These are phyloP conservation scores for Tetrapyrgos nigripes DNA, from an alignment of 1,284 basidiomycete species.

Conservation along the genomic window DNA sequence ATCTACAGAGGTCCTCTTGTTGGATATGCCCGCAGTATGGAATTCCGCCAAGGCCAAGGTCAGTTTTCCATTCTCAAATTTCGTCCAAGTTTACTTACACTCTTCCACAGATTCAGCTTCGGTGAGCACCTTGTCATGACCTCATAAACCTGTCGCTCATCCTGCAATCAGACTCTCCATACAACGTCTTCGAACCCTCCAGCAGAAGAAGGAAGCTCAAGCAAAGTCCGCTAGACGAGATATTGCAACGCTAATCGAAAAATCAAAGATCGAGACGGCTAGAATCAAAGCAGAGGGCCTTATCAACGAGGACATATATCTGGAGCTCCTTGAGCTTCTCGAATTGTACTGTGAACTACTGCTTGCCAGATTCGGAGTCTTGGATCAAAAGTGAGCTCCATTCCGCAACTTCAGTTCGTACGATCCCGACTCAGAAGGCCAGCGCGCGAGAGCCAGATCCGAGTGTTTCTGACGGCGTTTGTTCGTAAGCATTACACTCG, in stretches of 20 bases:
- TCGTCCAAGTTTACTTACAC: background rate
- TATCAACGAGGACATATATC: conserved; percentile 86
- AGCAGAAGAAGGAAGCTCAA: conserved; percentile 93
- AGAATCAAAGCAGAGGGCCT: conserved; percentile 85
- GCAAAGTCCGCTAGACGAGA: conserved; percentile 85
- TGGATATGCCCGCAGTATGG: conserved; percentile 67
- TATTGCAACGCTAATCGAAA: conserved; percentile 80
- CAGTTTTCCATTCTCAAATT: background rate
- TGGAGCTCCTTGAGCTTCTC: conserved; percentile 89
- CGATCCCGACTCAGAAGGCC: conserved; percentile 13
- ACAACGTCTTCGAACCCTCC: conserved; percentile 87
- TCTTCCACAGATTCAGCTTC: conserved; percentile 63
- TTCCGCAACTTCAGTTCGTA: background rate
- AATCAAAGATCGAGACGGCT: conserved; percentile 83
- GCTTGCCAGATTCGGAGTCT: conserved; percentile 90
- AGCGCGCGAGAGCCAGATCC: conserved; percentile 87
- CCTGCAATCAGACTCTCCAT: conserved; percentile 74
- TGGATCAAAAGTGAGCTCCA: conserved; percentile 80
- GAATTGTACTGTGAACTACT: conserved; percentile 95
- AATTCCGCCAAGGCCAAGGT: conserved; percentile 79
- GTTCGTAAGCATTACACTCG: conserved; percentile 25
- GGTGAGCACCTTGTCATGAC: conserved; percentile 43
- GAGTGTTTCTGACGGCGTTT: conserved; percentile 77
- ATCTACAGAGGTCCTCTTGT: background rate
- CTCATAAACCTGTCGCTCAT: background rate